Evolutionary conservation across 305 asterid species (phyloP).

Genomic region (Fraxinus xanthoxyloides): DNA sequence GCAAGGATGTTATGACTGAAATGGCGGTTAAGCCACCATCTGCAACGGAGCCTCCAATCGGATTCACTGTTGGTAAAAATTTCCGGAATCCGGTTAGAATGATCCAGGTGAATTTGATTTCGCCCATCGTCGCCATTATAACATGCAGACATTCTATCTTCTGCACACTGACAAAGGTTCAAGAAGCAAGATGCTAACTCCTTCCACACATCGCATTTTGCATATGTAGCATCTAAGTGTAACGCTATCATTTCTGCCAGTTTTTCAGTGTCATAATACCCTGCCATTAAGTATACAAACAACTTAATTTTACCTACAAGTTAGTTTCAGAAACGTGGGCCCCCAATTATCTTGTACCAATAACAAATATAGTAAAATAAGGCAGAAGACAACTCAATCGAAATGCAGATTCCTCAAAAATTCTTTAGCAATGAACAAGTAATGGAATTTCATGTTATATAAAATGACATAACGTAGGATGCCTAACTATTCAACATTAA

Average conservation of each 20-base stretch:
- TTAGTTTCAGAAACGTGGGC: background rate
- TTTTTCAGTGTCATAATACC: constrained; percentile 57
- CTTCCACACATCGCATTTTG: constrained; percentile 57
- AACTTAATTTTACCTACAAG: constrained; percentile 5
- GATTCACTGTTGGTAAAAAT: constrained; percentile 44
- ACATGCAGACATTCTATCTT: constrained; percentile 59
- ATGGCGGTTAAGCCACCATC: constrained; percentile 86
- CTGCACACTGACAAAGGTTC: constrained; percentile 59
- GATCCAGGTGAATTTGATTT: constrained; percentile 26
- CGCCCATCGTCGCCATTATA: constrained; percentile 27
- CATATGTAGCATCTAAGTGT: constrained; percentile 71
- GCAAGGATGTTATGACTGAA: constrained; percentile 44
- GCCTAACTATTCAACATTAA: background rate
- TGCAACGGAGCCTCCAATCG: constrained; percentile 72
- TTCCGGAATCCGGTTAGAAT: constrained; percentile 46
- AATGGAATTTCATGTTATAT: background rate
- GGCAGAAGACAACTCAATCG: background rate
- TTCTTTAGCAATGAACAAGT: background rate
- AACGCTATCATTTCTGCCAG: constrained; percentile 76
- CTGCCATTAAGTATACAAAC: constrained; percentile 34
- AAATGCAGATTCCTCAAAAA: background rate
- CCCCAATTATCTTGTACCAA: background rate
- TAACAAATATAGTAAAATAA: background rate
- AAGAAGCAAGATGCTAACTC: constrained; percentile 67
- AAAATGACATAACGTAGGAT: background rate